phyloP scores from a whole-genome alignment of 2,329 filamentous ascomycete genomes.

The Cercospora beticola region DNA sequence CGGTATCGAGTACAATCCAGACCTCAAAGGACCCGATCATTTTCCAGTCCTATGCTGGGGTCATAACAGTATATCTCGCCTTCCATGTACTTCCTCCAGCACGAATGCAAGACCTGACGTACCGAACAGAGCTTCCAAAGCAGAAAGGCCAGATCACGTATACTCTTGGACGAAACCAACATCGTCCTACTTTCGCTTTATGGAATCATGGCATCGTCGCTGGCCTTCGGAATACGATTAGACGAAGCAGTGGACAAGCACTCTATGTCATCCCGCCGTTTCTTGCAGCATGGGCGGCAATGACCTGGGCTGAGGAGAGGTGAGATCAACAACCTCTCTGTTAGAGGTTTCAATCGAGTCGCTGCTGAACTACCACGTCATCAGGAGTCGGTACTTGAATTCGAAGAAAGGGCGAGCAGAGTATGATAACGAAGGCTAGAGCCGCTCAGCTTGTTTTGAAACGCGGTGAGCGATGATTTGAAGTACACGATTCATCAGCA shows the following conservation, averaged over 20 bases:
- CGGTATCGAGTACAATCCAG: constrained; percentile 11
- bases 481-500: too few relatives aligned
- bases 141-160: constrained; percentile 13
- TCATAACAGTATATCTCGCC: constrained; percentile 2
- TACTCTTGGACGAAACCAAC: constrained; percentile 2
- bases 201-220: constrained; percentile 6
- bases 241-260: constrained; percentile 1
- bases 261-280: constrained; percentile 4
- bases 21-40: constrained; percentile 7
- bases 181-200: not conserved
- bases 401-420: constrained; percentile 6
- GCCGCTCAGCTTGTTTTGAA: not conserved
- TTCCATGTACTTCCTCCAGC: not conserved
- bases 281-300: not conserved
- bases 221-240: constrained; percentile 1
- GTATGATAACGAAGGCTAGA: not conserved
- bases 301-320: constrained; percentile 5
- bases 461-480: not conserved
- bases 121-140: constrained; percentile 6
- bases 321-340: not conserved
- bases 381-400: constrained; percentile 5
- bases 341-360: not conserved
- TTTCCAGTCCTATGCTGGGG: constrained; percentile 15
- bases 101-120: not conserved
- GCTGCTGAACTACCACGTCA: not conserved